These are phyloP conservation scores for Kluyveromyces aestuarii DNA, from an alignment of 805 yeast genomes.

Conservation along the genomic window DNA sequence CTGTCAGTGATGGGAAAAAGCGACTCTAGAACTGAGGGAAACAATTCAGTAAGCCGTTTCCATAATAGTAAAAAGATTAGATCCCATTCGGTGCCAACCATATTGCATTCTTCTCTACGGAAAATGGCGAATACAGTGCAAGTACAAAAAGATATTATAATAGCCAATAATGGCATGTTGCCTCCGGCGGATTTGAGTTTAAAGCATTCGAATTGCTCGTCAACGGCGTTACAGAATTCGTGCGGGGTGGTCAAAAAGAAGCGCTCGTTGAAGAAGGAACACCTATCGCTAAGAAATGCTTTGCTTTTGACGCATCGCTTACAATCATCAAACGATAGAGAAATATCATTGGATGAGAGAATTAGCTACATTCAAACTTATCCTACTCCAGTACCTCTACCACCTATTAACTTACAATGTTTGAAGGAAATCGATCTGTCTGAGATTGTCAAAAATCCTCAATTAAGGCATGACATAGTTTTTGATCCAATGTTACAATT, in stretches of 20 bases:
- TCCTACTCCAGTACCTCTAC: conserved; percentile 41
- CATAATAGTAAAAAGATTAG: conserved; percentile 15
- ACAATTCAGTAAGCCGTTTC: neutral
- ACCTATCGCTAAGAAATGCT: conserved; percentile 9
- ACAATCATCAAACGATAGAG: conserved; percentile 7
- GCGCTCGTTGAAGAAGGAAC: conserved; percentile 1
- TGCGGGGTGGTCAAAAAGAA: conserved; percentile 1
- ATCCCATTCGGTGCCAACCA: conserved; percentile 29
- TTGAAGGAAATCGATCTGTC: conserved; percentile 80
- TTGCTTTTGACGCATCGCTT: conserved; percentile 13
- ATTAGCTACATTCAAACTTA: conserved; percentile 13
- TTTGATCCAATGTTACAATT: conserved; percentile 90
- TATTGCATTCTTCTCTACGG: conserved; percentile 26
- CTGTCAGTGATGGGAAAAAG: neutral
- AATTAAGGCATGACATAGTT: conserved; percentile 82
- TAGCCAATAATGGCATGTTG: neutral
- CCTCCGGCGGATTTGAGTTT: conserved; percentile 1
- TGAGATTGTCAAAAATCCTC: conserved; percentile 86
- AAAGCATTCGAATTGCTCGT: neutral
- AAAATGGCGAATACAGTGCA: conserved; percentile 6
- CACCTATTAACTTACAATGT: conserved; percentile 77
- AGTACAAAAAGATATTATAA: neutral
- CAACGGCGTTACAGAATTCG: neutral
- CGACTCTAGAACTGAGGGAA: too few species aligned
- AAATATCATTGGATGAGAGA: conserved; percentile 19